Percentiles rank a stretch among this genome's conserved stretches.
Evolutionary conservation across 495 filamentous ascomycete species (phyloP).

Genomic region (Aspergillus olivimuriae): DNA sequence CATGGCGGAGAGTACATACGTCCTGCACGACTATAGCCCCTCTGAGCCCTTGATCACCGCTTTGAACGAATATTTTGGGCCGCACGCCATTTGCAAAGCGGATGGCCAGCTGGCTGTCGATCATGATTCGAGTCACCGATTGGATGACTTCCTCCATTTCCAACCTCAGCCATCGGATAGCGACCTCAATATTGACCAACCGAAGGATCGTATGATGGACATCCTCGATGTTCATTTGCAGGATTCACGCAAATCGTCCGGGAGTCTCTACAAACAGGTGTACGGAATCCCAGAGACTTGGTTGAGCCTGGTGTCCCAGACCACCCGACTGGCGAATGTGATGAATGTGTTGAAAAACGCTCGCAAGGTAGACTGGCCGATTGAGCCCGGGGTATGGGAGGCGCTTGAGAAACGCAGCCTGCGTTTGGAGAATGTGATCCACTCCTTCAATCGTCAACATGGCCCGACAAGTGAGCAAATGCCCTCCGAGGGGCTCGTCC

Average conservation of each 20-base stretch:
- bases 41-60: slow-evolving; percentile 20
- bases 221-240: slow-evolving; percentile 29
- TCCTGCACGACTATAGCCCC: slow-evolving; percentile 25
- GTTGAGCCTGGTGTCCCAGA: slow-evolving; percentile 31
- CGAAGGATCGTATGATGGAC: slow-evolving; percentile 20
- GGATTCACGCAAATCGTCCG: slow-evolving; percentile 25
- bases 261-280: slow-evolving; percentile 27
- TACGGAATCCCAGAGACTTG: slow-evolving; percentile 34
- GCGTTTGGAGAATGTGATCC: slow-evolving; percentile 29
- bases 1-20: slow-evolving; percentile 31
- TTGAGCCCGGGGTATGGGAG: slow-evolving; percentile 21
- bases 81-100: neutral
- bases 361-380: slow-evolving; percentile 1
- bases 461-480: slow-evolving; percentile 7
- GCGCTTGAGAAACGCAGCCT: slow-evolving; percentile 23
- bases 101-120: neutral
- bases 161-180: slow-evolving; percentile 23
- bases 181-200: slow-evolving; percentile 30
- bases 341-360: slow-evolving; percentile 19
- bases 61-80: slow-evolving; percentile 13
- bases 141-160: slow-evolving; percentile 31
- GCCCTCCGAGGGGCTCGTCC: slow-evolving; percentile 4
- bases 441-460: slow-evolving; percentile 17
- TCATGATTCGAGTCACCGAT: slow-evolving; percentile 14
- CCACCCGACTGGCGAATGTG: slow-evolving; percentile 28